Base-by-base conservation (phyloP, 768 basidiomycete species). In the Pleurotus salmoneostramineus region DNA sequence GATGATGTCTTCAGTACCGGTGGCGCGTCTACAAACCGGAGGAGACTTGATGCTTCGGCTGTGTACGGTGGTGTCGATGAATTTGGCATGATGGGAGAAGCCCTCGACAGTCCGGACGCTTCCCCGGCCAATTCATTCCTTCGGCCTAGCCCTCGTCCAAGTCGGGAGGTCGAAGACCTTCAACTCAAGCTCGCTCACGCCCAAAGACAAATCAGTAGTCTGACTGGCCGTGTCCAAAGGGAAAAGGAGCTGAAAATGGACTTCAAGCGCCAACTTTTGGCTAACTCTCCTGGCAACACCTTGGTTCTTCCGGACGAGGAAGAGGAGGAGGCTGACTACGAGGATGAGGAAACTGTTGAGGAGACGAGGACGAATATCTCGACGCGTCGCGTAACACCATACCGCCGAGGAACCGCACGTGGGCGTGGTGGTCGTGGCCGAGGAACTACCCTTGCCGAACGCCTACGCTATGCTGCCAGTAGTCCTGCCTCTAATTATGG, bases 161-260 rank as follows among this genome's bases (percentile, higher is more conserved):
- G 75, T 68, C 89, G 87, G 66, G 92, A 93, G 69, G 84, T 93
- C 42, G 92, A 94, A 64, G 83, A 85, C 0, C 73, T 94, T 11
- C 87, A 92, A 59, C 88, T 93, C 65, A 79, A 87, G 31, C 77
- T 95, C 36, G 88, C 91, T 8, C 92, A 94, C 69, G 90, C 93
- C 3, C 91, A 95, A 69, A 77, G 93, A 59, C 92, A 93, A 65
- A 87, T 95, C 65, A 81, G 77, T 60, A 93, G 92, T 12, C 82
- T 95, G 60, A 90, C 91, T 65, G 83, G 87, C 49, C 85, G 87
- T 0, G 69, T 95, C 54, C 83, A 85, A 65, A 79, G 92, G 58
- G 93, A 95, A 80, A 94, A 93, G 73, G 88, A 91, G 74, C 74
- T 85, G 56, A 83, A 88, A 35, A 82, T 92, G 67, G 87, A 88